Base-by-base conservation (phyloP, 2,329 filamentous ascomycete genomes). In the Whalleya microplaca region DNA sequence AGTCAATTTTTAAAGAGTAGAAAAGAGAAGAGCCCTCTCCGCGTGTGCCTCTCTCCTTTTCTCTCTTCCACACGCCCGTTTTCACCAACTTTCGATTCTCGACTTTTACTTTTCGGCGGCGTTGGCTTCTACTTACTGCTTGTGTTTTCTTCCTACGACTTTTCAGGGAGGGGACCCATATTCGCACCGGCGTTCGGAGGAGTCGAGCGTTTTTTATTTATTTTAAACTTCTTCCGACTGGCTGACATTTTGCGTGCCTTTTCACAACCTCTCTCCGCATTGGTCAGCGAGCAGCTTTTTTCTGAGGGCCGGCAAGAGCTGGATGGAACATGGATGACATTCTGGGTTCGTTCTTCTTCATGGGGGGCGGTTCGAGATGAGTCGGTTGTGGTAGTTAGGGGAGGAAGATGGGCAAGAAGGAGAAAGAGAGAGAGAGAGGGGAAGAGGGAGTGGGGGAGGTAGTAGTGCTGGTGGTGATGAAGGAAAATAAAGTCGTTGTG, bases 131-230 rank as follows among this genome's bases (percentile, higher is more conserved):
- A n/a, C n/a, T n/a, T n/a, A n/a, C n/a, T n/a, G n/a, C n/a, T n/a
- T n/a, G n/a, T n/a, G n/a, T n/a, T n/a, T n/a, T n/a, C n/a, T n/a
- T n/a, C n/a, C n/a, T n/a, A n/a, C 44, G 55, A 55, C 41, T 59
- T 59, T 42, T 48, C n/a, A n/a, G 29, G 53, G 48, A 51, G 56
- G 54, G 40, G n/a, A n/a, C n/a, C 47, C 55, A 45, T 63, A 63
- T 45, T n/a, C 60, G 60, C 60, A 63, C 56, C 56, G 60, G 60
- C 60, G 60, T 63, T 63, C 52, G 58, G 60, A 54, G 60, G 60
- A 56, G 60, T 63, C 58, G n/a, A 48, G 40, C 55, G 52, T 45
- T 54, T 50, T 60, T 47, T 46, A 42, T 44, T 45, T 27, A 48
- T n/a, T n/a, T n/a, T n/a, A n/a, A n/a, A n/a, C n/a, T n/a, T n/a